Base-by-base conservation (phyloP, 495 filamentous ascomycete species). In the Xylaria nigripes region DNA sequence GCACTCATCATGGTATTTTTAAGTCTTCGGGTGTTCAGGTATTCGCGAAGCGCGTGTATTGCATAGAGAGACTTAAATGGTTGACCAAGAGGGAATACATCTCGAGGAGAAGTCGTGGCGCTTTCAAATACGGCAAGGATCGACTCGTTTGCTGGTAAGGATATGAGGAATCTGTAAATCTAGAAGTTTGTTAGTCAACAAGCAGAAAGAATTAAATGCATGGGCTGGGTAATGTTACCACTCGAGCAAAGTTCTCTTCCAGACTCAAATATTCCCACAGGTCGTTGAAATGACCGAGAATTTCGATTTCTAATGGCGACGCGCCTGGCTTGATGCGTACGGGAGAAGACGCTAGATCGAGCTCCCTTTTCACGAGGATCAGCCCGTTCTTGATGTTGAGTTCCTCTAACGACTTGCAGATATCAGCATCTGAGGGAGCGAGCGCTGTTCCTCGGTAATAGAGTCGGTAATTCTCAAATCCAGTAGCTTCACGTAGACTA, bases 211-310 rank as follows among this genome's bases (percentile, higher is more conserved):
- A 9, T 12, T 6, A 8, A 2, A 34, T 29, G 8, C 22, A 24
- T 5, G 43, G 13, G n/a, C n/a, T 18, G n/a, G 32, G 5, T 16
- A 16, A 22, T 54, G 67, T 56, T 72, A 88, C 82, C 68, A 84
- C 81, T 59, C 77, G 72, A n/a, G 86, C 83, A 15, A 93, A 69
- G 40, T 75, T 76, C 54, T 89, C 87, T 40, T 87, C 79, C 65
- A 93, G 81, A 48, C 81, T 80, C 34, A 98, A 77, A 59, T 92
- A 83, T 16, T 81, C 79, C 74, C 92, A 95, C 8, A 98, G 70
- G 51, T 91, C 83, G 50, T 89, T 81, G 64, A 96, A 95, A 68
- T 95, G 88, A 51, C 84, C 81, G 51, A 95, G 69, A 19, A 97
- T 83, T 56, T 91, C 87, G 13, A 75, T 72, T 57, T 95, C 87